Base-by-base conservation (phyloP, 257 asterid genomes). In the Striga asiatica region DNA sequence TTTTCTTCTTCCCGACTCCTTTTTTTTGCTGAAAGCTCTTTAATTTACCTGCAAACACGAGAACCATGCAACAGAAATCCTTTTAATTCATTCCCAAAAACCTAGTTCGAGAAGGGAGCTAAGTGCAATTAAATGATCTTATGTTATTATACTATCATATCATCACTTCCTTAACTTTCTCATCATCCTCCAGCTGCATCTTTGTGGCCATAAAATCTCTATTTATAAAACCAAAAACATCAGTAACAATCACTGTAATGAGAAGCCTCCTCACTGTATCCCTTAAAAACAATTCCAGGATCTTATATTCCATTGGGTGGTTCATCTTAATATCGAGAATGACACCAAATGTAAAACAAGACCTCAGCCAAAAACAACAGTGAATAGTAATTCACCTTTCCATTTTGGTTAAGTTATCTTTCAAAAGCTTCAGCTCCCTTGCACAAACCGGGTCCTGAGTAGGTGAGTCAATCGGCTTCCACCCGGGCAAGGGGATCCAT, bases 401-500 rank as follows among this genome's bases (percentile, higher is more conserved):
- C 11, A 92, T 77, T 5, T 24, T 60, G 4, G 39, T 48, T 45
- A 84, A 63, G 50, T 80, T 93, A 21, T 81, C 85, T 61, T 60
- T 87, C 70, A 92, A 56, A 41, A 62, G 69, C 70, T 65, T 92
- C 35, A 92, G 48, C 66, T 82, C 94, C 58, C 67, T 72, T 17
- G 94, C 93, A 77, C 87, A 84, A 5, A 72, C 64, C 8, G 98
- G 98, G 54, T 87, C 93, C 70, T 88, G 98, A 57, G 86, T 82
- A 22, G 95, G 95, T 43, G 88, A 74, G 70, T 92, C 95, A 58
- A 97, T 97, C 29, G 66, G 89, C 55, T 73, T 66, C 98, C 98
- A 92, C 54, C 98, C 98, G 61, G 81, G 88, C 6, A 97, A 97
- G 43, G 98, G 98, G 45, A 81, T 71, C 98, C 98, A 92, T 59